Conservation (phyloP, 2,329 filamentous ascomycete genomes). For the Paracamarosporium sp. region DNA sequence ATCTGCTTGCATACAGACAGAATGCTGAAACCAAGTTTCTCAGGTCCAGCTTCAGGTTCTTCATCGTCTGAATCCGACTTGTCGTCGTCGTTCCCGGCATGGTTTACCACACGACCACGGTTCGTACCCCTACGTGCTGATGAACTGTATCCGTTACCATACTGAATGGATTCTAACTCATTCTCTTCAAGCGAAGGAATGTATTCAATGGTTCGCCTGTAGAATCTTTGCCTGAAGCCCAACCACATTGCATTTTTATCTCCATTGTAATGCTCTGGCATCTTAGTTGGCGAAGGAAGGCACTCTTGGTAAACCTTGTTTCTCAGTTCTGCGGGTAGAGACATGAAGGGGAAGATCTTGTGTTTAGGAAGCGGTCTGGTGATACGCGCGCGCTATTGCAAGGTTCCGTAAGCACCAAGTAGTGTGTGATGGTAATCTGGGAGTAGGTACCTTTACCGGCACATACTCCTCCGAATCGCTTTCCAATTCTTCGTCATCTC, state of each 20-base stretch:
- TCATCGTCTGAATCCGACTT: conserved; percentile 1
- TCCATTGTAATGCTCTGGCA: background rate
- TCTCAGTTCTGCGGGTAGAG: conserved; percentile 20
- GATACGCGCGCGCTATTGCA: background rate
- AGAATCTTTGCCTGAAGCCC: conserved; percentile 10
- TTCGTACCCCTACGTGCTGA: background rate
- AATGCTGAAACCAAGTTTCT: conserved; percentile 5
- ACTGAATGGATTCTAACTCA: background rate
- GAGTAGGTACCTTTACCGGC: background rate
- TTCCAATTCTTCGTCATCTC: background rate
- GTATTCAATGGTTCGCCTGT: conserved; percentile 18
- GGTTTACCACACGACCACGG: background rate
- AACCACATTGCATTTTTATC: conserved; percentile 11
- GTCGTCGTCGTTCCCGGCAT: background rate
- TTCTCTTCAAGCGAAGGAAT: conserved; percentile 2
- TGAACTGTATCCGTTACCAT: background rate
- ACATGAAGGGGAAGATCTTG: conserved; percentile 24
- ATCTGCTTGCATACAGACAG: conserved; percentile 15
- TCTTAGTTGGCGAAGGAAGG: conserved; percentile 9
- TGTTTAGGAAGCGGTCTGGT: conserved; percentile 15
- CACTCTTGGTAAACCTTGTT: conserved; percentile 19
- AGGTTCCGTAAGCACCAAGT: background rate
- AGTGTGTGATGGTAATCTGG: background rate
- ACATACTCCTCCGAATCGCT: conserved; percentile 8
- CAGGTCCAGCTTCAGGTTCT: conserved; percentile 3